Evolutionary conservation across 495 filamentous ascomycete species (phyloP), one percentile per base, ranked within the genome.

Genomic region (Bacidia gigantensis): DNA sequence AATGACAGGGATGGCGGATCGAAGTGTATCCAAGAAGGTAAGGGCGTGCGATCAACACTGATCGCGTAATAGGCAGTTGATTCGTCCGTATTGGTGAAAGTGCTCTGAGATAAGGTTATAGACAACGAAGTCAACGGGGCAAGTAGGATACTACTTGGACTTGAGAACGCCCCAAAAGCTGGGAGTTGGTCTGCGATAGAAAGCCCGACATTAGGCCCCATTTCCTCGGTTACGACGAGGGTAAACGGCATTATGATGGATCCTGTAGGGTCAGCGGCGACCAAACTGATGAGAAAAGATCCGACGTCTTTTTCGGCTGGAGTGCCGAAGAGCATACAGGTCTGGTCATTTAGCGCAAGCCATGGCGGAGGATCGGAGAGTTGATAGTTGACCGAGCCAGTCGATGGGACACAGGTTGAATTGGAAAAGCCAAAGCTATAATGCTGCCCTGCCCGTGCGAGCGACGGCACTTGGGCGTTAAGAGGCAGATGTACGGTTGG

Each of bases 11-110:
- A 67, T 1, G 60, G 54, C 1, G 74, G 57, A 60, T 94, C 79
- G 58, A 96, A 95, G 11, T 65, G 69, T 39, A 95, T 75, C 89
- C 88, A 95, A 3, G 88, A 86, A 29, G 89, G 89, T 38, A 95
- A 68, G 26, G 90, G 89, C 5, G 83, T 82, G 58, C 89, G 86
- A 54, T 89, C 80, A 2, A 63, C 66, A 35, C 84, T 82, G 11
- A 83, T 80, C 21, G 87, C 84, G 60, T 94, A 92, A 64, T 89
- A 95, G 22, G 71, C 66, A 26, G 72, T 77, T 10, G 68, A 66
- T 26, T 63, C 60, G 41, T 65, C 63, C 0, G 71, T 73, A 48
- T 71, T 68, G 22, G 63, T 61, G 52, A 78, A 78, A 5, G 71
- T 77, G 2, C 66, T 64, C n/a, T 62, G 47, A 26, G 72, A 69